Conservation (phyloP, 768 basidiomycete genomes). For the Cystofilobasidium ferigula region DNA sequence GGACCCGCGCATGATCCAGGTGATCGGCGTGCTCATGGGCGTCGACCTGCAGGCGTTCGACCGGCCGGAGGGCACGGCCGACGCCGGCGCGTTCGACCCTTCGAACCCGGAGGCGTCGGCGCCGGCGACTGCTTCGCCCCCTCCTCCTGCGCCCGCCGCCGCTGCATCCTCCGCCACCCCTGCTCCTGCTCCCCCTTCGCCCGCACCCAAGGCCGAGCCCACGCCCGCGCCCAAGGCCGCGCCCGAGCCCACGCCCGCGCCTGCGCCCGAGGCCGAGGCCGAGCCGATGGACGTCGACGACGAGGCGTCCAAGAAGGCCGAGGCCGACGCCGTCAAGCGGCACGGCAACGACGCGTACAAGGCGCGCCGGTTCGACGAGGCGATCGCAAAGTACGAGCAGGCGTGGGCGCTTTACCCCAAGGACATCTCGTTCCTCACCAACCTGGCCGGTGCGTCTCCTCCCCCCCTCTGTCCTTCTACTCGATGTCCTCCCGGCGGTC, state of each 20-base stretch:
- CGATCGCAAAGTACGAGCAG: conserved; percentile 61
- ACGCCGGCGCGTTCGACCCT: conserved; percentile 39
- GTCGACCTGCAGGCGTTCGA: conserved; percentile 79
- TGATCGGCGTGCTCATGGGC: conserved; percentile 83
- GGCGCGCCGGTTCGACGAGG: conserved; percentile 66
- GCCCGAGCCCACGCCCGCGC: conserved; percentile 26
- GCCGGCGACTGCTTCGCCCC: conserved; percentile 14
- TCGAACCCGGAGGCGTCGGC: conserved; percentile 20
- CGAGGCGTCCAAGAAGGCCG: conserved; percentile 61
- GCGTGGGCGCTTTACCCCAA: conserved; percentile 92
- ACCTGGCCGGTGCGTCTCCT: conserved; percentile 58
- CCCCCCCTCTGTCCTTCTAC: not conserved
- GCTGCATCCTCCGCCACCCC: conserved; percentile 7
- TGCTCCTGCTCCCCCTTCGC: not conserved
- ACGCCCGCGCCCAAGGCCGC: conserved; percentile 3
- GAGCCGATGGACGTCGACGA: conserved; percentile 45
- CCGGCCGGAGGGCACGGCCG: conserved; percentile 72
- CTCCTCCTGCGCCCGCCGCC: conserved; percentile 8
- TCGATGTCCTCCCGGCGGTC: not conserved
- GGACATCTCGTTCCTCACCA: conserved; percentile 87
- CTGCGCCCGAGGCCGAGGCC: conserved; percentile 32
- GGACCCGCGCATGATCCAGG: conserved; percentile 77
- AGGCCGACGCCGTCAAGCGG: conserved; percentile 68
- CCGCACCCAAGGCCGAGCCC: not conserved
- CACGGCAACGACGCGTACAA: conserved; percentile 74